Base-by-base conservation (phyloP, 768 basidiomycete genomes). In the Lactarius trivialis region DNA sequence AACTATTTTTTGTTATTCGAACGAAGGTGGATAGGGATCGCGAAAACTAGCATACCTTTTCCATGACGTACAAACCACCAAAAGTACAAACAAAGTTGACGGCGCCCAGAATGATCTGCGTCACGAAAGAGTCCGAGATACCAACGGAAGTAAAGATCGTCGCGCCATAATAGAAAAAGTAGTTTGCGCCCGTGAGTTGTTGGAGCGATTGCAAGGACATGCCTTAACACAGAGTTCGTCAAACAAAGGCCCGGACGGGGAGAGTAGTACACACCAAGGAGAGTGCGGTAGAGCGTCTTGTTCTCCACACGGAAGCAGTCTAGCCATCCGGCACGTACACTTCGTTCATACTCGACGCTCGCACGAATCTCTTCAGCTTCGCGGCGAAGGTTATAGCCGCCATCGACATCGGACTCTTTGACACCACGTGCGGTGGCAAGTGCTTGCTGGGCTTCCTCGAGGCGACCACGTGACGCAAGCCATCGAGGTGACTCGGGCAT, bases 81-180 rank as follows among this genome's bases (percentile, higher is more conserved):
- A 88, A 88, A 12, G 86, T 88, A 71, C 84, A 85, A 52, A 76
- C 75, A 67, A 89, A 87, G 72, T 89, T 88, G 70, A 89, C 85
- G 4, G 80, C 81, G 41, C 88, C 87, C 45, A 90, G 76, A 66
- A 91, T 89, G 65, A 89, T 86, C 66, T 91, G 89, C 1, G 84
- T 84, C 53, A 88, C 75, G 68, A 81, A 89, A 26, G 83, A 82
- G 71, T 90, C 86, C 8, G 71, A 54, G 65, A 89, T 80, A 28
- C 88, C 88, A 26, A 90, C 88, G 9, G 82, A 78, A 56, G 76
- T 68, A 75, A 90, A 88, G 58, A 88, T 75, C 0, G 86, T 86
- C 1, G 87, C 85, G 36, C 79, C 79, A 61, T 77, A 76, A 70
- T 86, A 86, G 74, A 85, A 85, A 74, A 85, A 85, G 70, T 84